phyloP scores from a whole-genome alignment of 768 basidiomycete species.

The Pisolithus albus region DNA sequence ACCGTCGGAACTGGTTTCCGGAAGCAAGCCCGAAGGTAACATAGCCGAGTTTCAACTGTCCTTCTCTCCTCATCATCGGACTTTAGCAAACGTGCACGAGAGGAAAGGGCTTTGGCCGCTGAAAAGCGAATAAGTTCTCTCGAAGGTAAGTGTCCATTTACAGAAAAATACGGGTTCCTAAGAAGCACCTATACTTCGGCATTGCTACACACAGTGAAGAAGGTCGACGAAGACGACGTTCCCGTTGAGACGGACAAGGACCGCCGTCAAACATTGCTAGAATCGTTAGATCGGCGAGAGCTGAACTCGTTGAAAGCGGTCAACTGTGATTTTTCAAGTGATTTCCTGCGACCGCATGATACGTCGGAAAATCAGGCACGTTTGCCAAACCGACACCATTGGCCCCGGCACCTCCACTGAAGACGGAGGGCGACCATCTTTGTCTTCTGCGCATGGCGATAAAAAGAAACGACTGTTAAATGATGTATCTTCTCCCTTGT shows the following conservation, averaged over 20 bases:
- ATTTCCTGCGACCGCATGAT: constrained; percentile 39
- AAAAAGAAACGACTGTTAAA: neutral
- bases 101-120: constrained; percentile 70
- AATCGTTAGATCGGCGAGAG: constrained; percentile 39
- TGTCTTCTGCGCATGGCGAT: neutral
- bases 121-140: constrained; percentile 52
- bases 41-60: neutral
- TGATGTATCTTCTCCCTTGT: constrained; percentile 2
- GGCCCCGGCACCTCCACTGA: too few species aligned
- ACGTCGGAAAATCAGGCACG: neutral
- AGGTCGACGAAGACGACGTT: constrained; percentile 34
- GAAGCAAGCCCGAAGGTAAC: constrained; percentile 61
- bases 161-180: constrained; percentile 8
- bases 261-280: constrained; percentile 47
- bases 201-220: too few species aligned
- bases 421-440: neutral
- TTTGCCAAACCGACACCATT: too few species aligned
- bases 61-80: neutral
- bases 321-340: constrained; percentile 41
- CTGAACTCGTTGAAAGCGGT: constrained; percentile 36
- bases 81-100: constrained; percentile 67
- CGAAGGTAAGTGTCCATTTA: constrained; percentile 29
- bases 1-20: constrained; percentile 56
- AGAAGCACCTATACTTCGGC: constrained; percentile 10
- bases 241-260: constrained; percentile 39